Base-by-base conservation (phyloP, 352 stramenopile species). In the Pythium dissimile region DNA sequence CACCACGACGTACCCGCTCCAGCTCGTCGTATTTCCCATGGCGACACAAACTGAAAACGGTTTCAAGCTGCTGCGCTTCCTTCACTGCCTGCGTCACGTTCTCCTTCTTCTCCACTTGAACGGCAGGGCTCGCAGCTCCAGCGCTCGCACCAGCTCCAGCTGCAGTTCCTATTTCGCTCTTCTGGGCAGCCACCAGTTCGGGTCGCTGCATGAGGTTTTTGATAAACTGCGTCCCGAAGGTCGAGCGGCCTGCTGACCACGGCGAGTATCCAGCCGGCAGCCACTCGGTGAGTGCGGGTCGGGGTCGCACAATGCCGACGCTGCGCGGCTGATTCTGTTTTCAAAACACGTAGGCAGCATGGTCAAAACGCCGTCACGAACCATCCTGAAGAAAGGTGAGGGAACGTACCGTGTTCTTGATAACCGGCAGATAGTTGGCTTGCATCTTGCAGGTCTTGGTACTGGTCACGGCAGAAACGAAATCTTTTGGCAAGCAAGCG, bases 11-110 rank as follows among this genome's bases (percentile, higher is more conserved):
- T 79, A 88, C 75, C 56, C 79, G 46, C 64, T 94, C 85, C 26
- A 91, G 66, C 52, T 96, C 86, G 55, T 89, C 75, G 67, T 97
- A 97, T 68, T 96, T 93, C 21, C 85, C 83, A 67, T 98, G 89
- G 7, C 92, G 78, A 46, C 84, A 92, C 35, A 93, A 81, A 59
- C 84, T 97, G 55, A 96, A 92, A 43, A 98, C 73, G 11, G 88
- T 74, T 41, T 94, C 86, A 27, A 98, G 90, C 44, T 97, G 85
- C 43, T 96, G 66, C 1, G 72, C 80, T 55, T 96, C 80, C 35
- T 95, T 93, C 43, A 87, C 77, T 28, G 80, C 80, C 41, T 96
- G 82, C 7, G 81, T 87, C 11, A 92, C 77, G 48, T 90, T 81
- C 34, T 89, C 82, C 28, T 75, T 75, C 54, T 88, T 80, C 42